Evolutionary conservation across 1,284 basidiomycete species (phyloP).

Genomic region (Vanrija sp.): DNA sequence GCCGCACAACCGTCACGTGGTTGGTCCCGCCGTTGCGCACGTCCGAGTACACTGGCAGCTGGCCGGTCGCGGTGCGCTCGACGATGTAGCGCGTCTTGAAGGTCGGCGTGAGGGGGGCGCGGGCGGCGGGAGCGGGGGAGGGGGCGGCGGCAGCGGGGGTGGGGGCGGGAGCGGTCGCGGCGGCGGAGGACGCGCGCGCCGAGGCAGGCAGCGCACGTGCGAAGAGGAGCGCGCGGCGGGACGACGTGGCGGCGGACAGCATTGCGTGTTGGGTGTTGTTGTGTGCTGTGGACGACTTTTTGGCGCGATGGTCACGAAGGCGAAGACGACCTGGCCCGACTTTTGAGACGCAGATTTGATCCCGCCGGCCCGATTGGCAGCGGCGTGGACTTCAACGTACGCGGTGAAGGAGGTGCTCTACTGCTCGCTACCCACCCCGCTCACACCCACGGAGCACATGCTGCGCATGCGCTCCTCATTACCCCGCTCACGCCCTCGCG

Average conservation of each 20-base stretch:
- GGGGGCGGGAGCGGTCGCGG: neutral
- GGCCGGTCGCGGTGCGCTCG: constrained; percentile 16
- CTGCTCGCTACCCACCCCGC: no score
- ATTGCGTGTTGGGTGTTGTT: neutral
- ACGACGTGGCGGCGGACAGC: constrained; percentile 1
- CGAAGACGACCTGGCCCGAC: no score
- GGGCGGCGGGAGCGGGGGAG: neutral
- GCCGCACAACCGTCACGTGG: constrained; percentile 21
- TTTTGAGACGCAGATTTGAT: no score
- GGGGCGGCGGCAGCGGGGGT: neutral
- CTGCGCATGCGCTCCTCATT: no score
- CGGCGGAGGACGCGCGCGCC: neutral
- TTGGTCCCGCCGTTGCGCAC: constrained; percentile 28
- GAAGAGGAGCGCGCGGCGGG: neutral
- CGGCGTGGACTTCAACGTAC: no score
- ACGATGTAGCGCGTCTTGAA: constrained; percentile 14
- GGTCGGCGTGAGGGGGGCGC: neutral
- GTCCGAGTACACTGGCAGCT: constrained; percentile 39
- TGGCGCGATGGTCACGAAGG: no score
- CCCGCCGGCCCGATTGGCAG: no score
- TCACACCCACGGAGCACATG: no score
- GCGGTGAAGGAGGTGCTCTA: no score
- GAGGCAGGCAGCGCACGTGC: neutral
- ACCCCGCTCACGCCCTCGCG: no score
- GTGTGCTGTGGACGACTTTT: neutral